phyloP scores from a whole-genome alignment of 768 basidiomycete species.

The Daedaleopsis nitida region DNA sequence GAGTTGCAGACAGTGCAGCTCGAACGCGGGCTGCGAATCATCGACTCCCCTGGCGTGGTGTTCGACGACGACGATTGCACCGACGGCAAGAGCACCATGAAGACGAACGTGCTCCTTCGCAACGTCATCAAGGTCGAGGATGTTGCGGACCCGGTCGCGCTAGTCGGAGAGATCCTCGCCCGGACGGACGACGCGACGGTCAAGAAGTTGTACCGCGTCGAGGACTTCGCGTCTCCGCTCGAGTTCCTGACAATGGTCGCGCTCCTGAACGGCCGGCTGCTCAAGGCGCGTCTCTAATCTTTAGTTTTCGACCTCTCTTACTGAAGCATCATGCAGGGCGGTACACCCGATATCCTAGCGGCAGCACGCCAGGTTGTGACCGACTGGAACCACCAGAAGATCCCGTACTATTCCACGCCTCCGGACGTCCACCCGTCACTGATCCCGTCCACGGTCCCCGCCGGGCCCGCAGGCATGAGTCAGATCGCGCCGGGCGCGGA shows the following conservation, averaged over 20 bases:
- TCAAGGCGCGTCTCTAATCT: constrained; percentile 57
- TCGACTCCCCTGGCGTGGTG: constrained; percentile 98
- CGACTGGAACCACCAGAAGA: constrained; percentile 98
- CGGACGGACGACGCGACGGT: constrained; percentile 73
- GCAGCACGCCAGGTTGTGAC: constrained; percentile 80
- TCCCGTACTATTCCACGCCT: constrained; percentile 84
- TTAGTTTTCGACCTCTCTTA: constrained; percentile 1
- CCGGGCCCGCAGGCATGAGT: constrained; percentile 39
- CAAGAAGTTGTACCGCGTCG: constrained; percentile 84
- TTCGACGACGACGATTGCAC: constrained; percentile 77
- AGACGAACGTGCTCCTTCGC: constrained; percentile 68
- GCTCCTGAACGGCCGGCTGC: constrained; percentile 75
- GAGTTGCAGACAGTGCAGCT: constrained; percentile 89
- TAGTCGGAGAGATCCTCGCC: constrained; percentile 85
- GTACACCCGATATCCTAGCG: constrained; percentile 84
- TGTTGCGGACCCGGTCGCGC: constrained; percentile 85
- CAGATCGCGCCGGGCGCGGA: constrained; percentile 74
- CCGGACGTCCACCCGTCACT: constrained; percentile 79
- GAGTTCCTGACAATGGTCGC: constrained; percentile 93
- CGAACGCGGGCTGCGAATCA: constrained; percentile 87
- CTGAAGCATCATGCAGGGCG: constrained; percentile 54
- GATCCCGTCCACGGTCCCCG: constrained; percentile 51
- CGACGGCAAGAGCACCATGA: constrained; percentile 45
- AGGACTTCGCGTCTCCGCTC: constrained; percentile 66
- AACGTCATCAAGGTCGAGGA: constrained; percentile 93